Base-by-base conservation (phyloP, 1,139 yeast genomes). In the Candida buenavistaensis region DNA sequence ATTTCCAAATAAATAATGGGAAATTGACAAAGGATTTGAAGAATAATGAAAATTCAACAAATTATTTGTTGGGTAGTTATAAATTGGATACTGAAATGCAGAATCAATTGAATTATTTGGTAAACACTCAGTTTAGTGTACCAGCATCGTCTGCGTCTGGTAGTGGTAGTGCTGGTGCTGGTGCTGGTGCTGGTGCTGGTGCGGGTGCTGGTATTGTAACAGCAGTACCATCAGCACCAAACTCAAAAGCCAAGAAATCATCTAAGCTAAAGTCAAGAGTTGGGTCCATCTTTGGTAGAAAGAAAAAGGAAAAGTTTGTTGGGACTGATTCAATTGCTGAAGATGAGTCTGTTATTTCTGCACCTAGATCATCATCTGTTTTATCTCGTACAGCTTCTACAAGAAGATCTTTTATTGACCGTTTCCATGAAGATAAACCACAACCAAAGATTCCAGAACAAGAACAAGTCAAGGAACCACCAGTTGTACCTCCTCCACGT, bases 211-310 rank as follows among this genome's bases (percentile, higher is more conserved):
- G n/a, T n/a, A n/a, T n/a, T n/a, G n/a, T n/a, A n/a, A n/a, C n/a
- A n/a, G n/a, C n/a, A n/a, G n/a, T n/a, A n/a, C n/a, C n/a, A n/a
- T n/a, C n/a, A n/a, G n/a, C n/a, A n/a, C n/a, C n/a, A n/a, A n/a
- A n/a, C n/a, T n/a, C n/a, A n/a, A n/a, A n/a, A n/a, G n/a, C n/a
- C n/a, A 59, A 54, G 41, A 61, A 59, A 36, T 52, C 54, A 22
- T 59, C 65, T 15, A 78, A 74, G 43, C 63, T 89, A 51, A 79
- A 81, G 54, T 84, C 95, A 5, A 80, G 70, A 54, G 89, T 89
- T 26, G 96, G 96, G 12, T 87, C 96, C 0, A 80, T 89, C 41
- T 84, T 89, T 56, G 82, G 84, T 28, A 76, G 85, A 46, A 80
- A 78, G 50, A 71, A 70, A 46, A 62, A 62, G 21, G 30, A 51